Conservation (phyloP, 2,329 filamentous ascomycete genomes). For the Penicillium janthinellum region DNA sequence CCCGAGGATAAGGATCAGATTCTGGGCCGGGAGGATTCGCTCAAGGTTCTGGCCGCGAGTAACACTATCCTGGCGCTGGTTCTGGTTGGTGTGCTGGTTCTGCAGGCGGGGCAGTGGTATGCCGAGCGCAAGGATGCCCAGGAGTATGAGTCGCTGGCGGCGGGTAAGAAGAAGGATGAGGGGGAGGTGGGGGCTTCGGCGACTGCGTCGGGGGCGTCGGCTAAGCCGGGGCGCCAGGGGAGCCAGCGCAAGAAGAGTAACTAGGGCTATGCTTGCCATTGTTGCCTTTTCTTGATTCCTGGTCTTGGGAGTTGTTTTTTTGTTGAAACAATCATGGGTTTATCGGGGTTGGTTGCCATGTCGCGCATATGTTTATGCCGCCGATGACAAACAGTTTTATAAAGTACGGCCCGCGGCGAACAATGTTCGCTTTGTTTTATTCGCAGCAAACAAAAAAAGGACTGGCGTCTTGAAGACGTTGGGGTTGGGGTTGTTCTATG, state of each 20-base stretch:
- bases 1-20: constrained; percentile 63
- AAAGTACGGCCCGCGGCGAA: background rate
- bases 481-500: constrained; percentile 16
- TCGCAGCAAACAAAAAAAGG: background rate
- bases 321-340: background rate
- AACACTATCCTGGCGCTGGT: constrained; percentile 96
- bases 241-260: constrained; percentile 33
- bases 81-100: constrained; percentile 82
- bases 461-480: background rate
- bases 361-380: background rate
- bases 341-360: background rate
- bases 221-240: constrained; percentile 20
- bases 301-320: background rate
- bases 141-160: constrained; percentile 65
- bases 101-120: constrained; percentile 98
- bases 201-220: constrained; percentile 13
- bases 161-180: constrained; percentile 43
- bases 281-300: background rate
- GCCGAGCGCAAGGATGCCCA: constrained; percentile 89
- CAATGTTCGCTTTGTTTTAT: background rate
- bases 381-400: background rate
- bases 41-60: constrained; percentile 88
- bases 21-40: constrained; percentile 80
- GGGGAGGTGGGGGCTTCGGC: constrained; percentile 8
- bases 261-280: background rate